A percentile compares a stretch with the other conserved stretches of the same genome.
Conservation (phyloP, 805 yeast genomes). For the Isabelozyma pseudorhagii region DNA sequence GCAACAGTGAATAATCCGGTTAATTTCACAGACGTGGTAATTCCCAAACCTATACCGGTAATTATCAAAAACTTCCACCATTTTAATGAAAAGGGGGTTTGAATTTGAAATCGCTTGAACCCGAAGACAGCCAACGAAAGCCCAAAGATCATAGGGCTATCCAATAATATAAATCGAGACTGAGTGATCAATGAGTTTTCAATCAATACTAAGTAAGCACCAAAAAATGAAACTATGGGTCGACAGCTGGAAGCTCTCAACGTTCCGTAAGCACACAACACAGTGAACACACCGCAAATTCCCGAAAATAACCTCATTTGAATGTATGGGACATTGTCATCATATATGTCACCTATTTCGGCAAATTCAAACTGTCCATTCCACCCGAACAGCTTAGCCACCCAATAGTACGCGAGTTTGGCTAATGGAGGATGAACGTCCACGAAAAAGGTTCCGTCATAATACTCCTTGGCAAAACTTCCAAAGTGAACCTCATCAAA, state of each 20-base stretch:
- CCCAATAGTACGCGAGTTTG: slow-evolving; percentile 53
- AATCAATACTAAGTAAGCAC: slow-evolving; percentile 48
- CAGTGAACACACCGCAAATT: slow-evolving; percentile 49
- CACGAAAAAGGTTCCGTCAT: slow-evolving; percentile 58
- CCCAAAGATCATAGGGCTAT: slow-evolving; percentile 43
- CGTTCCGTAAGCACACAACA: slow-evolving; percentile 52
- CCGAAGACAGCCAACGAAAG: slow-evolving; percentile 48
- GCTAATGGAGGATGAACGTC: slow-evolving; percentile 75
- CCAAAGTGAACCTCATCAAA: slow-evolving; percentile 48
- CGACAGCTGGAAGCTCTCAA: slow-evolving; percentile 57
- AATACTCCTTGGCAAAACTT: slow-evolving; percentile 41
- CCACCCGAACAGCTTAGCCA: slow-evolving; percentile 52
- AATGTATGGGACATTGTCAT: slow-evolving; percentile 41
- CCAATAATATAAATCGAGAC: slow-evolving; percentile 47
- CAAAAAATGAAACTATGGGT: slow-evolving; percentile 46
- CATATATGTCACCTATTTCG: slow-evolving; percentile 41
- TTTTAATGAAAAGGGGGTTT: slow-evolving; percentile 38
- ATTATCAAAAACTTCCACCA: slow-evolving; percentile 55
- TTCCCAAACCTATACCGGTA: slow-evolving; percentile 52
- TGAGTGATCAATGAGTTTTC: slow-evolving; percentile 68
- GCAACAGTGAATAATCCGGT: slow-evolving; percentile 64
- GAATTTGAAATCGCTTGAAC: slow-evolving; percentile 47
- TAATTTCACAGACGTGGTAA: slow-evolving; percentile 62
- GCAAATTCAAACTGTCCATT: slow-evolving; percentile 39
- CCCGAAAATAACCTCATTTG: slow-evolving; percentile 59